phyloP scores from a whole-genome alignment of 257 asterid genomes.

The Eucommia ulmoides region DNA sequence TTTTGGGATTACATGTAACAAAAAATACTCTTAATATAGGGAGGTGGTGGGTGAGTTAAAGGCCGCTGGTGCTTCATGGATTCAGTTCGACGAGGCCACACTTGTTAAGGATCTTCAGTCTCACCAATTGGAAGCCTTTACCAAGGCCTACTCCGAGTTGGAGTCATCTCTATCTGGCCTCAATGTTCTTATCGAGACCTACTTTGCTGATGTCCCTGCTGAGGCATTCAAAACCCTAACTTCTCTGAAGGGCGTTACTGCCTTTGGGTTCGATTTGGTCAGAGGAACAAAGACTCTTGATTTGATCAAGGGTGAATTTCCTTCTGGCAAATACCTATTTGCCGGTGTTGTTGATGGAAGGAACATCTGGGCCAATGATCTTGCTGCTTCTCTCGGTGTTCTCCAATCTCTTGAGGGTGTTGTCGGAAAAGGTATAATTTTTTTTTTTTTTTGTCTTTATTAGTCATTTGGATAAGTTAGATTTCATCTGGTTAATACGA shows the following conservation, averaged over 20 bases:
- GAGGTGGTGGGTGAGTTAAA: constrained; percentile 83
- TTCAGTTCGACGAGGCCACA: constrained; percentile 95
- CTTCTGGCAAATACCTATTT: constrained; percentile 2
- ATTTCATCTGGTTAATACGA: too few relatives aligned
- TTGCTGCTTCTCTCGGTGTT: not conserved
- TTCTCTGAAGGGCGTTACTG: constrained; percentile 59
- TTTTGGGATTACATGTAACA: too few relatives aligned
- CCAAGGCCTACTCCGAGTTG: constrained; percentile 67
- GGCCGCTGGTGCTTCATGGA: constrained; percentile 90
- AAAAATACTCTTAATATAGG: too few relatives aligned
- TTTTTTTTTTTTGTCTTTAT: too few relatives aligned
- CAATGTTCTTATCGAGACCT: constrained; percentile 60
- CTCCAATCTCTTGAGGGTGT: not conserved
- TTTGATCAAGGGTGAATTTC: constrained; percentile 2
- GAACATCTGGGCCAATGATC: constrained; percentile 4
- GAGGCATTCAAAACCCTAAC: constrained; percentile 69
- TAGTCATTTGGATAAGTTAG: too few relatives aligned
- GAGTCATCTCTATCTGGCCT: constrained; percentile 65
- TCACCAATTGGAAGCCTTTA: constrained; percentile 77
- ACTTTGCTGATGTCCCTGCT: constrained; percentile 79
- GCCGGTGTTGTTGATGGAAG: constrained; percentile 2
- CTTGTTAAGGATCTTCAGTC: constrained; percentile 80
- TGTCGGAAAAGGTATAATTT: not conserved
- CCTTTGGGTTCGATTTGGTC: constrained; percentile 78
- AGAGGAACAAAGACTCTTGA: constrained; percentile 49